Percentiles rank a stretch among this genome's conserved stretches.
phyloP scores from a whole-genome alignment of 1,284 basidiomycete genomes.

The Tausonia pullulans region DNA sequence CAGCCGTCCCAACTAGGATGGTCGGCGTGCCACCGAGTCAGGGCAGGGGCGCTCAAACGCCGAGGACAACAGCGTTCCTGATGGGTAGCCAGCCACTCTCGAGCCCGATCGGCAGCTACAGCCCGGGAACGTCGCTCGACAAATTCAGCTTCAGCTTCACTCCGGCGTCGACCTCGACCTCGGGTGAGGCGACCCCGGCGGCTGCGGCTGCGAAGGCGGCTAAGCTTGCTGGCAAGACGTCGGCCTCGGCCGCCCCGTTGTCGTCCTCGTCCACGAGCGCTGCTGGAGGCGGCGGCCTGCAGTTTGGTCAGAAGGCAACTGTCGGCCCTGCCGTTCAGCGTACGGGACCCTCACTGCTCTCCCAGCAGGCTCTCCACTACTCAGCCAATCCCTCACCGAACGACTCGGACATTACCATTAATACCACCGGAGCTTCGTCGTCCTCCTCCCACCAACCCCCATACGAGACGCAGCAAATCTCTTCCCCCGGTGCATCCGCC shows the following conservation, averaged over 20 bases:
- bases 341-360: slow-evolving; percentile 64
- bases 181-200: slow-evolving; percentile 27
- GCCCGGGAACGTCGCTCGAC: slow-evolving; percentile 70
- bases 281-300: slow-evolving; percentile 7
- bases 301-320: slow-evolving; percentile 34
- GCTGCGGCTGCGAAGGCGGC: slow-evolving; percentile 8
- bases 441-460: slow-evolving; percentile 11
- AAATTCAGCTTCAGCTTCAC: slow-evolving; percentile 88
- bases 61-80: slow-evolving; percentile 65
- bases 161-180: slow-evolving; percentile 36
- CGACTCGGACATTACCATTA: slow-evolving; percentile 25
- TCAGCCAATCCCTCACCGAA: slow-evolving; percentile 21
- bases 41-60: slow-evolving; percentile 90
- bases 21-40: slow-evolving; percentile 92
- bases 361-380: slow-evolving; percentile 54
- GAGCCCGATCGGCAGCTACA: slow-evolving; percentile 57
- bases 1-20: slow-evolving; percentile 58
- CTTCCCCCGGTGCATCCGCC: too few relatives aligned
- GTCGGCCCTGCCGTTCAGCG: slow-evolving; percentile 34
- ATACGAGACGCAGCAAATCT: too few relatives aligned
- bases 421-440: not conserved
- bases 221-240: slow-evolving; percentile 39
- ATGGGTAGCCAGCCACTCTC: slow-evolving; percentile 90
- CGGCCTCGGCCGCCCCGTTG: slow-evolving; percentile 18
- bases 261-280: not conserved